Conservation (phyloP, 805 yeast species). For the Myxozyma kluyveri region DNA sequence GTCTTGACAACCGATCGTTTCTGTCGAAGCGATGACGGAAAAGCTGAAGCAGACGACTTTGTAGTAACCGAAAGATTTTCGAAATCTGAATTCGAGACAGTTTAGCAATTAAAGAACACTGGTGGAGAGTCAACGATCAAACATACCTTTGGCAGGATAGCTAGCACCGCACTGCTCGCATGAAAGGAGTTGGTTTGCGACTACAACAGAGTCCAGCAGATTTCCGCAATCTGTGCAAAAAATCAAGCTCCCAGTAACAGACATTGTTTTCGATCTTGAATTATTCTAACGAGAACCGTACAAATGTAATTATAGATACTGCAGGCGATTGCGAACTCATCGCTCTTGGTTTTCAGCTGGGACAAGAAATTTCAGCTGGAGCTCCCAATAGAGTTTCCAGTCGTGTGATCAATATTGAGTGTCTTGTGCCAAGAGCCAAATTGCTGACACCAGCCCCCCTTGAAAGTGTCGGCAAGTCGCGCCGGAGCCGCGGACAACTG, state of each 20-base stretch:
- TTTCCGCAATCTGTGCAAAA: conserved; percentile 94
- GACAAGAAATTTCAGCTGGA: too few relatives aligned
- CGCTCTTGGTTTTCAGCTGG: too few relatives aligned
- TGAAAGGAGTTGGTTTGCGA: conserved; percentile 46
- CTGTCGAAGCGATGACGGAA: conserved; percentile 78
- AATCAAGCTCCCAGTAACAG: conserved; percentile 91
- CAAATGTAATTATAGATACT: too few relatives aligned
- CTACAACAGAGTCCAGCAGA: conserved; percentile 66
- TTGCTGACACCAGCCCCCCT: too few relatives aligned
- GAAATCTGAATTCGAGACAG: conserved; percentile 44
- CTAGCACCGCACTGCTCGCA: conserved; percentile 55
- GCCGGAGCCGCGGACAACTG: too few relatives aligned
- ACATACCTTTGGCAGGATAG: conserved; percentile 44
- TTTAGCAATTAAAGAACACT: not conserved
- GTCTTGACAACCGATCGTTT: conserved; percentile 92
- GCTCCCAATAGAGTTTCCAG: too few relatives aligned
- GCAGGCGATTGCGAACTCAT: too few relatives aligned
- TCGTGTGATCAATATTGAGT: too few relatives aligned
- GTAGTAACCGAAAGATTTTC: conserved; percentile 83
- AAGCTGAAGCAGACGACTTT: conserved; percentile 84
- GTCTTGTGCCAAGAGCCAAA: too few relatives aligned
- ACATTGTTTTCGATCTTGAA: conserved; percentile 65
- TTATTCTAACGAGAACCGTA: too few relatives aligned
- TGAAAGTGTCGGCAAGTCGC: too few relatives aligned
- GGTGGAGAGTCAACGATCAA: not conserved